These are phyloP conservation scores for Henckelia pumila DNA, from an alignment of 257 asterid genomes.

Conservation along the genomic window DNA sequence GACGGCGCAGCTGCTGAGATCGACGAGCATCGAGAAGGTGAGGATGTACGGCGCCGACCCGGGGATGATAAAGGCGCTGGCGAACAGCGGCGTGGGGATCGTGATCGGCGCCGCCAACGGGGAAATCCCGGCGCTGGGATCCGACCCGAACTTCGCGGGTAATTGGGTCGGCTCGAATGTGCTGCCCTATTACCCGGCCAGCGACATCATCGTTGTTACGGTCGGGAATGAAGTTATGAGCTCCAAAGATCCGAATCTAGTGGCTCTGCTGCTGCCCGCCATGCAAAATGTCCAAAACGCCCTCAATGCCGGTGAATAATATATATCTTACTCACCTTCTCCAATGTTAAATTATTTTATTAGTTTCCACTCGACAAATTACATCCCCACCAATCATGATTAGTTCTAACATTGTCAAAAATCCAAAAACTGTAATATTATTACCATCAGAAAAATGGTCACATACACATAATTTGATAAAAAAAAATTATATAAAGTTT, in stretches of 20 bases:
- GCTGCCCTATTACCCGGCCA: conserved; percentile 43
- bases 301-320: conserved; percentile 46
- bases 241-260: conserved; percentile 39
- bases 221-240: conserved; percentile 51
- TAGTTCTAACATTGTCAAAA: no score
- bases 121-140: conserved; percentile 43
- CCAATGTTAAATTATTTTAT: no score
- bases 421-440: no score
- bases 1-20: conserved; percentile 43
- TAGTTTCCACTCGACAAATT: no score
- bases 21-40: conserved; percentile 47
- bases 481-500: no score
- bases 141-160: conserved; percentile 47
- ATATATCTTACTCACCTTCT: no score
- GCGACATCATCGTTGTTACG: conserved; percentile 39
- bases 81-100: conserved; percentile 38
- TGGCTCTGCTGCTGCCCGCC: conserved; percentile 42
- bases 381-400: no score
- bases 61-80: conserved; percentile 40
- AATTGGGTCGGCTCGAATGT: conserved; percentile 46
- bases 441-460: no score
- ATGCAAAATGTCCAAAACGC: conserved; percentile 57
- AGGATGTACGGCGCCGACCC: conserved; percentile 54
- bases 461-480: no score
- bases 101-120: conserved; percentile 52